A percentile compares a stretch with the other conserved stretches of the same genome.
phyloP scores from a whole-genome alignment of 2,329 filamentous ascomycete species.

The Annulohypoxylon truncatum region DNA sequence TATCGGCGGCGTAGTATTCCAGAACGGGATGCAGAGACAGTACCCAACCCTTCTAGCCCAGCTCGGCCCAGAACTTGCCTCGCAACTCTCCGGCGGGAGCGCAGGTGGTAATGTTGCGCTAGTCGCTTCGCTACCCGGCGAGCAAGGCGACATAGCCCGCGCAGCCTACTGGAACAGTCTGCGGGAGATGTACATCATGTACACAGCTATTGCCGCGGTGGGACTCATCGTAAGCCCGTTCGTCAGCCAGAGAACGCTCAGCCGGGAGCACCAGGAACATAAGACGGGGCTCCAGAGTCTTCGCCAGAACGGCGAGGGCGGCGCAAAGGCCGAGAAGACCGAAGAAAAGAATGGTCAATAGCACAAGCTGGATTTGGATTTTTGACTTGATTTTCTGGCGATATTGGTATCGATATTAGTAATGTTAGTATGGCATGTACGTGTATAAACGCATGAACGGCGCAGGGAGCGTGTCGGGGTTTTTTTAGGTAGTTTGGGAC shows the following conservation, averaged over 20 bases:
- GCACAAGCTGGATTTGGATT: neutral
- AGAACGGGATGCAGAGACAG: constrained; percentile 75
- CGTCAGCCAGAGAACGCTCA: constrained; percentile 62
- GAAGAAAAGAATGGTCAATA: constrained; percentile 23
- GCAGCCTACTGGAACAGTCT: constrained; percentile 62
- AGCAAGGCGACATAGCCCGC: constrained; percentile 52
- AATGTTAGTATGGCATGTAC: neutral
- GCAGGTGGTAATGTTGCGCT: constrained; percentile 64
- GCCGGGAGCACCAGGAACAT: constrained; percentile 66
- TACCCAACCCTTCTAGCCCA: constrained; percentile 59
- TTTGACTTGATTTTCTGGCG: neutral
- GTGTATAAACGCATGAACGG: neutral
- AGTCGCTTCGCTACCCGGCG: constrained; percentile 58
- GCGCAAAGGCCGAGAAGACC: constrained; percentile 5
- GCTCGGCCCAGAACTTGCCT: constrained; percentile 61
- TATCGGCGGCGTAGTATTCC: constrained; percentile 81
- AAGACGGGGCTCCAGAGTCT: constrained; percentile 65
- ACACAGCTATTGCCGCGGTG: constrained; percentile 60
- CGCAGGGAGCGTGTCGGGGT: neutral
- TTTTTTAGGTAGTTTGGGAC: neutral
- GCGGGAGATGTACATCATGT: constrained; percentile 69
- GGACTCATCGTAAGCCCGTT: constrained; percentile 62
- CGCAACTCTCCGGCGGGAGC: constrained; percentile 61
- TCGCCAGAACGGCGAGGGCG: constrained; percentile 39
- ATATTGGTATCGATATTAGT: neutral